Base-by-base conservation (phyloP, 176 grass and related monocot species). In the Aegilops tauschii region DNA sequence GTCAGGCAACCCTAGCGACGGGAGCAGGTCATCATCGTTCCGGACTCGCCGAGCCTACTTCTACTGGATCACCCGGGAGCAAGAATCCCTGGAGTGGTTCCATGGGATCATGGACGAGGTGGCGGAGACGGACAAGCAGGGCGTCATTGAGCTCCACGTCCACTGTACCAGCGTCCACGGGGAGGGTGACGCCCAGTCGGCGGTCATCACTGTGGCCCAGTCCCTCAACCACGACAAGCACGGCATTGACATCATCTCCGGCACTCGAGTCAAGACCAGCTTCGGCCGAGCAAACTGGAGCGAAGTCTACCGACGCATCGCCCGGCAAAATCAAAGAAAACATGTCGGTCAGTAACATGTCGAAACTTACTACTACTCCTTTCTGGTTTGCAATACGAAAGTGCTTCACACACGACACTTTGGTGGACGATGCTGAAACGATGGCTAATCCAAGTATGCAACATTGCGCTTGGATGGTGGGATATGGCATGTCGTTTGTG, bases 11-110 rank as follows among this genome's bases (percentile, higher is more conserved):
- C 31, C 62, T 20, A 34, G 52, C 42, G 28, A 64, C 45, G 73
- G 7, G 7, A 18, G 73, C 65, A 47, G 13, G 7, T 20, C 74
- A 30, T 4, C 90, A 75, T 59, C 90, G 6, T 97, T 95, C 87
- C 89, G 73, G 63, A 98, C 95, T 21, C 82, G 89, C 34, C 79
- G 93, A 0, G 95, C 95, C 36, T 97, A 97, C 81, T 97, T 97
- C 82, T 97, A 95, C 90, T 97, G 95, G 95, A 87, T 93, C 69
- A 97, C 95, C 4, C 83, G 93, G 9, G 93, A 98, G 87, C 93
- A 98, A 52, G 91, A 89, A 1, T 95, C 93, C 29, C 92, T 98
- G 86, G 93, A 98, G 87, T 98, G 95, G 95, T 98, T 98, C 89
- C 86, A 80, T 4, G 95, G 95, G 54, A 89, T 95, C 62, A 98